Evolutionary conservation across 495 filamentous ascomycete genomes (phyloP), one percentile per base, ranked within the genome.

Genomic region (Margaritispora aquatica): DNA sequence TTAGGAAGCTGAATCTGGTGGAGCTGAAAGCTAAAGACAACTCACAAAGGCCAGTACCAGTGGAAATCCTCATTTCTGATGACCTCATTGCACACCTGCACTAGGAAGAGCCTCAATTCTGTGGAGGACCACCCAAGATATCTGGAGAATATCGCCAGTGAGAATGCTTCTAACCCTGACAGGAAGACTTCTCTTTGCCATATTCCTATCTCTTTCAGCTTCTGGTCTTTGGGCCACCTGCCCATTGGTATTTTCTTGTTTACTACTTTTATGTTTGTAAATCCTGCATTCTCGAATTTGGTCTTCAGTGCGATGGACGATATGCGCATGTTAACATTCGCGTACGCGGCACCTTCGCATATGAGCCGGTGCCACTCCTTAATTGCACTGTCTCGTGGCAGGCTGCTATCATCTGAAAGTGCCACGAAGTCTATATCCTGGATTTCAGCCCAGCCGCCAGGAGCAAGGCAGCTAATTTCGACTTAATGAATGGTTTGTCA

Each of bases 221-320:
- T 54, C 29, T 41, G 51, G 46, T 85, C 76, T 29, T 69, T 69
- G 0, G 78, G 74, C 83, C 82, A 86, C 0, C 68, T 66, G 41
- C 83, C 83, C 15, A 73, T 72, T 10, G 80, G 81, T 7, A 79
- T 57, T 62, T 76, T 81, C 54, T 60, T 51, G 17, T 31, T 57
- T 62, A 69, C 64, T 54, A 74, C 70, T 44, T 75, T 61, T 19
- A 34, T 34, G 13, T 34, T 34, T 34, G 29, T 34, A 34, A 34
- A 34, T 34, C 29, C 29, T 34, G 29, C 29, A 34, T 34, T 34
- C 29, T 34, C 29, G 29, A 34, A 34, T 34, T 34, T 34, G 29
- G 13, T 34, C 29, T 34, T 34, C 5, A 34, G 5, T 34, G 29
- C 29, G 29, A 13, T 34, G 29, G 29, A 34, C 29, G 29, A 34